phyloP scores from a whole-genome alignment of 1,139 yeast genomes.

The Yamadazyma blattariae region DNA sequence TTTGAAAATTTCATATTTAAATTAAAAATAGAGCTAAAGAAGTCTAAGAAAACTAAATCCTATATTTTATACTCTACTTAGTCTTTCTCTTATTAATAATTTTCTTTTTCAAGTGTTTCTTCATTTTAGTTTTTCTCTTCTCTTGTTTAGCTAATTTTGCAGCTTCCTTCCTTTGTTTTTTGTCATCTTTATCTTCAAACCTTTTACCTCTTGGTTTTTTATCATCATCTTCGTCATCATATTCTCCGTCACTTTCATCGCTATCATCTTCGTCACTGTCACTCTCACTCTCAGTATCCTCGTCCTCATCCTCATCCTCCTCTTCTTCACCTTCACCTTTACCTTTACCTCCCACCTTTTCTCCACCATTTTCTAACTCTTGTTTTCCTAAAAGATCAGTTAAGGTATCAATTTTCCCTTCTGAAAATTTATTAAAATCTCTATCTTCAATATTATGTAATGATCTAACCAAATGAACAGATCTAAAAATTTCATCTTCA shows the following conservation, averaged over 20 bases:
- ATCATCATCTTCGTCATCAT: constrained; percentile 30
- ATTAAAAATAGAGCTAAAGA: background rate
- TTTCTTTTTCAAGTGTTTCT: constrained; percentile 86
- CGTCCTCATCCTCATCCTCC: constrained; percentile 20
- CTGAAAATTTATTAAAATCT: constrained; percentile 77
- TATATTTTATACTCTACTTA: background rate
- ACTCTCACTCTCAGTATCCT: constrained; percentile 28
- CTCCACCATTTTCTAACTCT: constrained; percentile 1
- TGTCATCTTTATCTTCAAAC: constrained; percentile 79
- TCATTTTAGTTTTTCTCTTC: constrained; percentile 86
- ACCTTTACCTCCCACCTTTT: constrained; percentile 2
- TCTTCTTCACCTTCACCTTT: constrained; percentile 25
- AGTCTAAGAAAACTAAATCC: no score
- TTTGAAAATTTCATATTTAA: no score
- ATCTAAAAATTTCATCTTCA: constrained; percentile 82
- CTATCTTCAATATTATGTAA: constrained; percentile 78
- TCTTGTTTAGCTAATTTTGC: constrained; percentile 84
- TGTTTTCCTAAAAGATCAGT: constrained; percentile 41
- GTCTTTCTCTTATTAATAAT: constrained; percentile 55
- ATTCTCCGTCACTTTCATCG: constrained; percentile 25
- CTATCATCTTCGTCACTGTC: constrained; percentile 29
- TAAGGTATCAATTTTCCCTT: constrained; percentile 79
- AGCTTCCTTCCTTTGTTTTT: constrained; percentile 79
- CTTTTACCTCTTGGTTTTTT: constrained; percentile 63
- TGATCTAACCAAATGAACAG: constrained; percentile 78